A percentile compares a stretch with the other conserved stretches of the same genome.
Conservation (phyloP, 208 protist genomes). For the Leishmania mexicana region DNA sequence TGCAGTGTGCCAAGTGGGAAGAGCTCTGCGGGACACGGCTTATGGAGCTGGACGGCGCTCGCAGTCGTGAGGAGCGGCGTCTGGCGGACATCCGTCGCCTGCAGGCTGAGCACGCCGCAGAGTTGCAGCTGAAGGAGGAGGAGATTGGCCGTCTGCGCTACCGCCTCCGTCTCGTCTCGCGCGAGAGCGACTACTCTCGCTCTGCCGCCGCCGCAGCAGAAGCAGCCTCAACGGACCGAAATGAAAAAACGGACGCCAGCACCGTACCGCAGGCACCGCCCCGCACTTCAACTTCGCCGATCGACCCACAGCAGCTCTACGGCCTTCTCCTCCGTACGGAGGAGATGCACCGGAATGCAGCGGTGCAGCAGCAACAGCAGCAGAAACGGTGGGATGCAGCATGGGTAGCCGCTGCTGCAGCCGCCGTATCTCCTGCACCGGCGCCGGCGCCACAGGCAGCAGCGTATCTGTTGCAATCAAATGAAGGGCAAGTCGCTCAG, state of each 20-base stretch:
- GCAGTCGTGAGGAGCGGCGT: constrained; percentile 66
- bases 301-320: constrained; percentile 40
- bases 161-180: constrained; percentile 50
- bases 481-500: neutral
- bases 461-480: neutral
- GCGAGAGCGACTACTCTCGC: constrained; percentile 5
- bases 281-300: neutral
- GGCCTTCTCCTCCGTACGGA: constrained; percentile 50
- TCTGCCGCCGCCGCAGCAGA: neutral
- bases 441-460: neutral
- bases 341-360: constrained; percentile 53
- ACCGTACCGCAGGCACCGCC: too few species aligned
- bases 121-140: constrained; percentile 83
- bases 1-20: constrained; percentile 71
- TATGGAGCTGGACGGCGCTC: constrained; percentile 67
- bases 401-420: constrained; percentile 14
- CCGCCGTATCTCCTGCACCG: neutral
- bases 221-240: neutral
- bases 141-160: constrained; percentile 72
- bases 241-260: neutral
- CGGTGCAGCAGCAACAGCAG: constrained; percentile 33
- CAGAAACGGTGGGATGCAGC: constrained; percentile 41
- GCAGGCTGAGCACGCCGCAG: constrained; percentile 75
- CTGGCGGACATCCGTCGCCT: constrained; percentile 69
- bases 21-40: constrained; percentile 76